Percentiles rank a stretch among this genome's conserved stretches.
Evolutionary conservation across 2,329 filamentous ascomycete genomes (phyloP).

Genomic region (Allantophomopsis lycopodina): DNA sequence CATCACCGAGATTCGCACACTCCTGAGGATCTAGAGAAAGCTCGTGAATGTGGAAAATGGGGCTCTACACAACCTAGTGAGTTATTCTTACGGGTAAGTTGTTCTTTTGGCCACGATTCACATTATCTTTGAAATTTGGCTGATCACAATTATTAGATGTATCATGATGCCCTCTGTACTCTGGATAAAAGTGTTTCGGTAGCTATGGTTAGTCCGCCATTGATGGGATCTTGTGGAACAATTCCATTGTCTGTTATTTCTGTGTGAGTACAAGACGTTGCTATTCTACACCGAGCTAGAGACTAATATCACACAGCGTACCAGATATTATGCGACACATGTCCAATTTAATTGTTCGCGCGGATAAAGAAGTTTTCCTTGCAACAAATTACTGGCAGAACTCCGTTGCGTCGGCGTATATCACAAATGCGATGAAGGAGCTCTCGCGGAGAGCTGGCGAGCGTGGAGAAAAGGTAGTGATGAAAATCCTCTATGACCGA

Average conservation of each 20-base stretch:
- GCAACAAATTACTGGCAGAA: constrained; percentile 67
- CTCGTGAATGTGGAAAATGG: constrained; percentile 52
- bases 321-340: constrained; percentile 63
- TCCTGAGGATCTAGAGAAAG: constrained; percentile 33
- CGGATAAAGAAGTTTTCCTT: constrained; percentile 58
- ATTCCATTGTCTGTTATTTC: constrained; percentile 58
- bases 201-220: constrained; percentile 38
- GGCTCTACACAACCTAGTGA: constrained; percentile 47
- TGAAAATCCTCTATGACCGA: constrained; percentile 67
- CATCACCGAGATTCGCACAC: constrained; percentile 8
- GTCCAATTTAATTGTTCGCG: constrained; percentile 61
- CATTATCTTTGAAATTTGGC: too few relatives aligned
- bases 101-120: not conserved
- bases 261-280: constrained; percentile 20
- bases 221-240: constrained; percentile 47
- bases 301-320: constrained; percentile 21
- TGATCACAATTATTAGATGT: constrained; percentile 8
- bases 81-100: constrained; percentile 45
- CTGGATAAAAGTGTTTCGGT: constrained; percentile 18
- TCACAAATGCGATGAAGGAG: constrained; percentile 56
- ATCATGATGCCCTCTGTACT: constrained; percentile 13
- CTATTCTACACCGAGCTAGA: not conserved
- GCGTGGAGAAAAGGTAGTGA: constrained; percentile 40
- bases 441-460: constrained; percentile 50
- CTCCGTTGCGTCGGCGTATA: constrained; percentile 50